These are phyloP conservation scores for Tolypocladium pustulatum DNA, from an alignment of 2,329 filamentous ascomycete species.

Conservation along the genomic window DNA sequence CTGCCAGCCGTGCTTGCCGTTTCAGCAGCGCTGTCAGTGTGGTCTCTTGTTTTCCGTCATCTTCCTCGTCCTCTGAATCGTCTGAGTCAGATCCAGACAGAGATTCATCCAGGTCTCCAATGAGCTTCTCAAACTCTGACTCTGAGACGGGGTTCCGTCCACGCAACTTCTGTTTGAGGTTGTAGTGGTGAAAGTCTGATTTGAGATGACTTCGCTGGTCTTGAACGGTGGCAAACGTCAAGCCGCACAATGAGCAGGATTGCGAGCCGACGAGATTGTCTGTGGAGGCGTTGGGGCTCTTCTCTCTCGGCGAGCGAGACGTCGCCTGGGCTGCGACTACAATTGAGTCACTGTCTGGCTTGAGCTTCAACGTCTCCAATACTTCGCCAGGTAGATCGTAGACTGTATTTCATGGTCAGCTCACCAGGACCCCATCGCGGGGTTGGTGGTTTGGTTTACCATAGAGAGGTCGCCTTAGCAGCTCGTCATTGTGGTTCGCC, in stretches of 20 bases:
- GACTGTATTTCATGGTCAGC: constrained; percentile 37
- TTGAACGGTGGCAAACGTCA: constrained; percentile 59
- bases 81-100: constrained; percentile 77
- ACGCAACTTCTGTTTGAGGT: constrained; percentile 82
- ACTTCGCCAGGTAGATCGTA: constrained; percentile 75
- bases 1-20: constrained; percentile 67
- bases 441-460: constrained; percentile 19
- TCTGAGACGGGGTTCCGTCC: constrained; percentile 65
- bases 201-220: constrained; percentile 81
- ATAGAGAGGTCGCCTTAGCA: constrained; percentile 41
- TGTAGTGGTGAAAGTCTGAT: constrained; percentile 89
- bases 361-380: constrained; percentile 51
- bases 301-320: constrained; percentile 11
- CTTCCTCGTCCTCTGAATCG: constrained; percentile 57
- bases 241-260: constrained; percentile 69
- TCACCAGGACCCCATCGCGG: not conserved
- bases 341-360: constrained; percentile 19
- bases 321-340: constrained; percentile 10
- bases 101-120: constrained; percentile 81
- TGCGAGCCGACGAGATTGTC: constrained; percentile 48
- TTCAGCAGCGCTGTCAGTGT: constrained; percentile 69
- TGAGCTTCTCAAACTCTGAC: constrained; percentile 72
- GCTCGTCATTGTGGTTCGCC: constrained; percentile 24
- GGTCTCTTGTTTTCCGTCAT: constrained; percentile 49
- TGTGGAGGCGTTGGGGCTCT: constrained; percentile 13